Conservation (phyloP, 768 basidiomycete genomes). For the Mycena venus region DNA sequence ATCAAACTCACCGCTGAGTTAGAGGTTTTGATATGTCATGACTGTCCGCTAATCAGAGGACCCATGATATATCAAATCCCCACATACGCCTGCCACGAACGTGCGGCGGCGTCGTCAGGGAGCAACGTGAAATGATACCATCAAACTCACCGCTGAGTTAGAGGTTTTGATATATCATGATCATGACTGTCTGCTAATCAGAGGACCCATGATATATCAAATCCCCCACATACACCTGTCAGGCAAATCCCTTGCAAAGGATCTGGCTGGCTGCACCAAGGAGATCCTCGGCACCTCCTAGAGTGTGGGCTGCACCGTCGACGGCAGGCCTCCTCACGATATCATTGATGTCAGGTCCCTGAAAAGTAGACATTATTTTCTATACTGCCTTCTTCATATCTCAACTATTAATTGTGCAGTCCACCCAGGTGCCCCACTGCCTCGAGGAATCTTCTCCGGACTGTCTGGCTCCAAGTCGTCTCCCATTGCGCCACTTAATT, state of each 20-base stretch:
- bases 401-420: constrained; percentile 22
- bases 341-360: constrained; percentile 89
- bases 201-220: too few species aligned
- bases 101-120: too few species aligned
- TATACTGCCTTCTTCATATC: constrained; percentile 40
- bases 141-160: too few species aligned
- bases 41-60: too few species aligned
- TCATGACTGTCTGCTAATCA: too few species aligned
- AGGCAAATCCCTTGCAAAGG: constrained; percentile 96
- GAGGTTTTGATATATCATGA: too few species aligned
- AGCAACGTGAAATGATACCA: too few species aligned
- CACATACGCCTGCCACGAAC: too few species aligned
- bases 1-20: too few species aligned
- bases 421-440: constrained; percentile 75
- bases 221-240: too few species aligned
- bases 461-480: constrained; percentile 64
- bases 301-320: constrained; percentile 96
- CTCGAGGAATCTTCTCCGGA: constrained; percentile 78
- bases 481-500: constrained; percentile 71
- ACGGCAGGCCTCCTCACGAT: constrained; percentile 94
- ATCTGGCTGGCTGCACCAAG: constrained; percentile 89
- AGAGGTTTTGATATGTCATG: too few species aligned
- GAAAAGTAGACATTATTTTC: constrained; percentile 73
- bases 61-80: too few species aligned
- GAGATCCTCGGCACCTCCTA: constrained; percentile 99